Evolutionary conservation across 495 filamentous ascomycete species (phyloP).

Genomic region (Aspergillus asperescens): DNA sequence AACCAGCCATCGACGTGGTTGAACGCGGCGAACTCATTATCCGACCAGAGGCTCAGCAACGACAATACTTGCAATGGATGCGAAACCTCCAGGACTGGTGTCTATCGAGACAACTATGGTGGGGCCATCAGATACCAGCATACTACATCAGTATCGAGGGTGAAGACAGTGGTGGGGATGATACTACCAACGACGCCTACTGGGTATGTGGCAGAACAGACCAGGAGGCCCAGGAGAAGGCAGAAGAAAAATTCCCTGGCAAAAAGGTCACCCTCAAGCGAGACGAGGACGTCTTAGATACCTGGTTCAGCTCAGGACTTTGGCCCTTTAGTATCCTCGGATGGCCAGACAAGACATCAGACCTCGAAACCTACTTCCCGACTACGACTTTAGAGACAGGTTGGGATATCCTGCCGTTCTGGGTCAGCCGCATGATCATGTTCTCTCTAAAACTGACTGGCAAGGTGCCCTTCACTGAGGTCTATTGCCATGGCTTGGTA

Average conservation of each 20-base stretch:
- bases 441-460: constrained; percentile 70
- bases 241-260: constrained; percentile 59
- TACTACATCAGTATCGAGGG: constrained; percentile 68
- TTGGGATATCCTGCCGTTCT: constrained; percentile 85
- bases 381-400: constrained; percentile 72
- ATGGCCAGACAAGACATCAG: constrained; percentile 64
- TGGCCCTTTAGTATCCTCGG: constrained; percentile 79
- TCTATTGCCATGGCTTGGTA: constrained; percentile 72
- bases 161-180: constrained; percentile 47
- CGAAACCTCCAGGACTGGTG: constrained; percentile 74
- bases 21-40: constrained; percentile 65
- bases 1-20: constrained; percentile 60
- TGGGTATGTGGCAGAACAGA: constrained; percentile 67
- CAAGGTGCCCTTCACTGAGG: constrained; percentile 69
- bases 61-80: constrained; percentile 70
- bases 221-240: constrained; percentile 59
- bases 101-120: constrained; percentile 76
- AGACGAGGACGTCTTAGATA: constrained; percentile 73
- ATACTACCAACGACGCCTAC: constrained; percentile 47
- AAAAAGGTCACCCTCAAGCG: constrained; percentile 62
- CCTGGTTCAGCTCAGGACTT: constrained; percentile 75
- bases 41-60: constrained; percentile 59
- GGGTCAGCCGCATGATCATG: constrained; percentile 81
- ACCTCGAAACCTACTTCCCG: constrained; percentile 65
- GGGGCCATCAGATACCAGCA: constrained; percentile 73